Percentiles rank a stretch among this genome's conserved stretches.
Conservation (phyloP, 371 early-diverging fungal species). For the Zancudomyces culisetae region DNA sequence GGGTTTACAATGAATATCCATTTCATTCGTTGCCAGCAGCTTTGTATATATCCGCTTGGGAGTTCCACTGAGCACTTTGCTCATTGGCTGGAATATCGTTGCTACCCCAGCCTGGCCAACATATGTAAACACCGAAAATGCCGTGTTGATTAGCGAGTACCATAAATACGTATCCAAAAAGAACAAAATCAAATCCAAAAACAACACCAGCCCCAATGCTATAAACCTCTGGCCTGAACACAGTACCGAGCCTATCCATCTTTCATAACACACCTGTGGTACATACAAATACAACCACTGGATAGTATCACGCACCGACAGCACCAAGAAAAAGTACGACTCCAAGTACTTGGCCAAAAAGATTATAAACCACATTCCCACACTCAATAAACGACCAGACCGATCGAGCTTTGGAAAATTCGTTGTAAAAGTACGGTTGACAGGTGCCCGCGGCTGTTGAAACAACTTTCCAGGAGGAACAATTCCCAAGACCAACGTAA, state of each 20-base stretch:
- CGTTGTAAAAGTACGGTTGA: constrained; percentile 52
- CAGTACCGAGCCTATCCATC: constrained; percentile 26
- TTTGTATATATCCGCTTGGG: constrained; percentile 73
- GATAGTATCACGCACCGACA: constrained; percentile 65
- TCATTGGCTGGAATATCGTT: constrained; percentile 74
- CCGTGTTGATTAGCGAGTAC: constrained; percentile 71
- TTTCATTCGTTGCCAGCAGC: constrained; percentile 48
- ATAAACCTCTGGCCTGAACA: constrained; percentile 49
- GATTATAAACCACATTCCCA: constrained; percentile 54
- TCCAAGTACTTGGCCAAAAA: constrained; percentile 61
- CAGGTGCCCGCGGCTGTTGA: constrained; percentile 29
- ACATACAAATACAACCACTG: constrained; percentile 39
- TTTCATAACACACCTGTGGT: constrained; percentile 36
- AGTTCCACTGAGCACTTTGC: constrained; percentile 61
- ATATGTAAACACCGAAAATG: constrained; percentile 56
- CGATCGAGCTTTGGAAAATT: constrained; percentile 53
- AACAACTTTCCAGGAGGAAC: constrained; percentile 49
- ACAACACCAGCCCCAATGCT: constrained; percentile 55
- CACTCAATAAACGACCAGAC: constrained; percentile 53
- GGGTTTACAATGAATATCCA: constrained; percentile 51
- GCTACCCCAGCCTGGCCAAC: constrained; percentile 66
- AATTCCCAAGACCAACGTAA: constrained; percentile 42
- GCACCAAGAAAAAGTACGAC: constrained; percentile 65
- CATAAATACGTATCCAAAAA: constrained; percentile 82
- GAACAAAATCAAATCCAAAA: constrained; percentile 57